Percentiles rank a stretch among this genome's conserved stretches.
These are phyloP conservation scores for Trypanosoma melophagium DNA, from an alignment of 208 protist genomes.

Conservation along the genomic window DNA sequence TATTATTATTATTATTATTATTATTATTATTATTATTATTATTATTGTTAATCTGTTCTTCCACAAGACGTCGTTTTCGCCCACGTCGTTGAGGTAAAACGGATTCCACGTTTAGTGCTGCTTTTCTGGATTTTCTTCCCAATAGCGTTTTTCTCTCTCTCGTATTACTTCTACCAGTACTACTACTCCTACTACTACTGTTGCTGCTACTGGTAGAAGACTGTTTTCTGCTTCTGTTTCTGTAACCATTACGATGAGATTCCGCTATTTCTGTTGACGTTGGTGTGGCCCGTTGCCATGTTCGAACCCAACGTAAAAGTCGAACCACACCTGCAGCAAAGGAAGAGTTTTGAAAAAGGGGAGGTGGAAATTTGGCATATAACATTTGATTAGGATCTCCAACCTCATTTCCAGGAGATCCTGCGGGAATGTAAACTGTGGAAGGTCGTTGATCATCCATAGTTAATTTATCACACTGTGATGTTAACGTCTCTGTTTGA, in stretches of 20 bases:
- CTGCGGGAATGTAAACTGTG: background rate
- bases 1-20: background rate
- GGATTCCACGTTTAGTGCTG: too few species aligned
- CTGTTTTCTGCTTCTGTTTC: background rate
- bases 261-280: conserved; percentile 1
- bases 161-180: background rate
- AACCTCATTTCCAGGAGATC: conserved; percentile 5
- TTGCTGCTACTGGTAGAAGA: background rate
- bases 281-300: conserved; percentile 39
- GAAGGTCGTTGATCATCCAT: conserved; percentile 5
- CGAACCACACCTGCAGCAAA: conserved; percentile 66
- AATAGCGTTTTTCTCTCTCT: too few species aligned
- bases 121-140: too few species aligned
- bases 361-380: conserved; percentile 73
- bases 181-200: conserved; percentile 2
- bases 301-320: conserved; percentile 76
- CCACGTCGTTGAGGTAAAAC: too few species aligned
- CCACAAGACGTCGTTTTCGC: too few species aligned
- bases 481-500: background rate
- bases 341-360: conserved; percentile 62
- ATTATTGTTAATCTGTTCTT: too few species aligned
- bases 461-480: background rate
- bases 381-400: conserved; percentile 34
- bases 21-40: too few species aligned
- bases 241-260: background rate